A percentile compares a stretch with the other conserved stretches of the same genome.
Evolutionary conservation across 2,329 filamentous ascomycete species (phyloP).

Genomic region (Exophiala lecanii-corni): DNA sequence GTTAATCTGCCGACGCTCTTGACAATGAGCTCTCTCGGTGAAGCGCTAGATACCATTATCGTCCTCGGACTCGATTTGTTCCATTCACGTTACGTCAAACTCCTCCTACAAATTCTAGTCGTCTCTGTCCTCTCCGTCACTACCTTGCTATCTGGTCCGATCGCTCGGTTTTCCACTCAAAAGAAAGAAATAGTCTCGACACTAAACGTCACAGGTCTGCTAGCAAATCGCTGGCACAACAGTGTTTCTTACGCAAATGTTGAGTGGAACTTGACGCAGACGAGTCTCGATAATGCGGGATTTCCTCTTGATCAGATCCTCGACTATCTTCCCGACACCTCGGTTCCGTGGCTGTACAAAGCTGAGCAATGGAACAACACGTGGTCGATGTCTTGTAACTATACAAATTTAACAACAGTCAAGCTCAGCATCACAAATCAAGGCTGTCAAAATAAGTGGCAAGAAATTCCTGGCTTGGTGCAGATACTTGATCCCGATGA

Average conservation of each 20-base stretch:
- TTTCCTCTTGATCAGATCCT: constrained; percentile 10
- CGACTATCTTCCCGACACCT: constrained; percentile 12
- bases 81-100: constrained; percentile 4
- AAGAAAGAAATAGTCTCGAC: not conserved
- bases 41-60: constrained; percentile 9
- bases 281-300: constrained; percentile 5
- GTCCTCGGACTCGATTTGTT: constrained; percentile 9
- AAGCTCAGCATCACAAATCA: not conserved
- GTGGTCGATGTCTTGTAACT: constrained; percentile 11
- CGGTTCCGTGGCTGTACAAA: constrained; percentile 9
- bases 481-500: not conserved
- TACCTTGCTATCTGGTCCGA: constrained; percentile 7
- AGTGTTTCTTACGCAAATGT: constrained; percentile 3
- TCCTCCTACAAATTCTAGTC: constrained; percentile 10
- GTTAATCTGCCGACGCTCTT: constrained; percentile 8
- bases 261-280: constrained; percentile 3
- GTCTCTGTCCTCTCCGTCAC: constrained; percentile 6
- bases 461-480: constrained; percentile 6
- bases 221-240: not conserved
- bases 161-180: constrained; percentile 14
- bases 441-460: constrained; percentile 4
- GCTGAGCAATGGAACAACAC: constrained; percentile 12
- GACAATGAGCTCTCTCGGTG: constrained; percentile 11
- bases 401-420: constrained; percentile 3
- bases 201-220: constrained; percentile 3